Conservation (phyloP, 495 filamentous ascomycete genomes). For the Lophiostoma macrostomum region DNA sequence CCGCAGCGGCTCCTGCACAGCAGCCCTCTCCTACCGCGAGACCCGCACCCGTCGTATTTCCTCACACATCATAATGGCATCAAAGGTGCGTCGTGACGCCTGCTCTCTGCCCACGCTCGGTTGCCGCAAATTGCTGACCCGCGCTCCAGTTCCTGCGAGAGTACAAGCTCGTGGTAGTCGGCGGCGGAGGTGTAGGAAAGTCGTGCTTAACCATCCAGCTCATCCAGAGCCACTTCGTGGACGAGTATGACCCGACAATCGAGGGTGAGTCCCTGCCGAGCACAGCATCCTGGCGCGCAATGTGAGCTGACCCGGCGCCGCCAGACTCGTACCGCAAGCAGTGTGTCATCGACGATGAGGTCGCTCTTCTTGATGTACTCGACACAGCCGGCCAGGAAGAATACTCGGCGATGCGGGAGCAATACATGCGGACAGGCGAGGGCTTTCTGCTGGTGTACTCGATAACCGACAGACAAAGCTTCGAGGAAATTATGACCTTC, state of each 20-base stretch:
- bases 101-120: constrained; percentile 1
- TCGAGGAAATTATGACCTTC: constrained; percentile 97
- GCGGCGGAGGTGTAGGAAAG: constrained; percentile 97
- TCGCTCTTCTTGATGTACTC: constrained; percentile 93
- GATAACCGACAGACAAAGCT: constrained; percentile 94
- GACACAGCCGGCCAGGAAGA: constrained; percentile 98
- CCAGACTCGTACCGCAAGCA: constrained; percentile 99
- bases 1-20: too few species aligned
- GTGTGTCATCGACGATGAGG: constrained; percentile 97
- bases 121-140: constrained; percentile 23
- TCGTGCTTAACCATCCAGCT: constrained; percentile 99
- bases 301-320: constrained; percentile 32
- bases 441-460: constrained; percentile 97
- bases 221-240: constrained; percentile 98
- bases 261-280: constrained; percentile 66
- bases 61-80: constrained; percentile 28
- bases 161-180: constrained; percentile 98
- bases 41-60: neutral
- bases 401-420: constrained; percentile 98
- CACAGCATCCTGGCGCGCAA: constrained; percentile 8
- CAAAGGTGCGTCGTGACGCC: constrained; percentile 27
- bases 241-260: constrained; percentile 99
- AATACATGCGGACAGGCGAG: constrained; percentile 99
- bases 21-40: neutral
- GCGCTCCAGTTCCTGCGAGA: constrained; percentile 82